These are phyloP conservation scores for Mycosphaerella arachidis DNA, from an alignment of 2,329 filamentous ascomycete genomes.

Conservation along the genomic window DNA sequence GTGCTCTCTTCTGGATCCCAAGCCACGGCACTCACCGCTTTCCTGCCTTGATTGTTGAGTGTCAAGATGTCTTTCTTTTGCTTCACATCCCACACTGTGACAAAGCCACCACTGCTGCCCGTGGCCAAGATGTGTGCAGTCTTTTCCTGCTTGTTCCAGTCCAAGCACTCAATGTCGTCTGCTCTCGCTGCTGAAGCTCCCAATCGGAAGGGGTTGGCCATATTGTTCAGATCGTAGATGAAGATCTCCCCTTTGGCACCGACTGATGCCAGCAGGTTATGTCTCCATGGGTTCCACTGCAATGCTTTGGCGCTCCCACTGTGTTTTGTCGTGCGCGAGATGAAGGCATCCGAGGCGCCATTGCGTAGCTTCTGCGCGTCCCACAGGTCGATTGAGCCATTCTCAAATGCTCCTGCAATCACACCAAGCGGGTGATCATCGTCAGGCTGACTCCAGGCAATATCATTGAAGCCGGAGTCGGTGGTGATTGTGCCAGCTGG, in stretches of 20 bases:
- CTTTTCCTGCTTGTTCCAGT: slow-evolving; percentile 85
- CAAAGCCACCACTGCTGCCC: slow-evolving; percentile 86
- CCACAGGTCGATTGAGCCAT: slow-evolving; percentile 89
- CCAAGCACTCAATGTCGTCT: slow-evolving; percentile 91
- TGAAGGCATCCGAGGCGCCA: slow-evolving; percentile 61
- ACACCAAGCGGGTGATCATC: slow-evolving; percentile 77
- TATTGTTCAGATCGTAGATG: slow-evolving; percentile 89
- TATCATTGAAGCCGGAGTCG: slow-evolving; percentile 94
- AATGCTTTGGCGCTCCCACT: slow-evolving; percentile 87
- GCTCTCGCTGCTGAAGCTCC: slow-evolving; percentile 83
- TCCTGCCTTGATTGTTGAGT: slow-evolving; percentile 81
- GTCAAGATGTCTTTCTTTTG: slow-evolving; percentile 96
- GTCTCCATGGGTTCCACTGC: slow-evolving; percentile 91
- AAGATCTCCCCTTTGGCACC: slow-evolving; percentile 95
- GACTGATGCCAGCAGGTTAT: slow-evolving; percentile 86
- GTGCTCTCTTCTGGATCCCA: slow-evolving; percentile 95
- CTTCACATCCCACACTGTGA: slow-evolving; percentile 98
- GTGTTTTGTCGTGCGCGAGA: slow-evolving; percentile 85
- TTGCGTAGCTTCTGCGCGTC: slow-evolving; percentile 68
- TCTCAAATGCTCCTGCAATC: slow-evolving; percentile 92
- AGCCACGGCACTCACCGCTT: slow-evolving; percentile 88
- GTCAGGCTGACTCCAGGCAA: slow-evolving; percentile 84
- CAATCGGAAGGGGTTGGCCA: slow-evolving; percentile 79
- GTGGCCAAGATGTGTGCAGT: slow-evolving; percentile 94
- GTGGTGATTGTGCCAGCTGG: slow-evolving; percentile 78